Evolutionary conservation across 2,329 filamentous ascomycete genomes (phyloP).

Genomic region (Waltergamsia citrina): DNA sequence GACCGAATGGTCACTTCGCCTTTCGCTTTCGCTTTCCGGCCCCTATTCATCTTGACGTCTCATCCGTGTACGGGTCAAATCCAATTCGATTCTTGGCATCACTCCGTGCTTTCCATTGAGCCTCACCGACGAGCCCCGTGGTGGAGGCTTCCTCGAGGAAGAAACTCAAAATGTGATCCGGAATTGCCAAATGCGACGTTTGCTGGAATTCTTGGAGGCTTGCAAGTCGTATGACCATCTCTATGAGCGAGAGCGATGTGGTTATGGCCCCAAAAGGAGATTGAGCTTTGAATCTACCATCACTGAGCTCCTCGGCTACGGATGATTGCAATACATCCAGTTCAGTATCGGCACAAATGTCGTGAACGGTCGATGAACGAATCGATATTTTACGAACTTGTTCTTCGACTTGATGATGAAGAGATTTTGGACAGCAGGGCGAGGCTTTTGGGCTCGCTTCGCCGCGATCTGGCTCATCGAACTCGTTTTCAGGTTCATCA

Average conservation of each 20-base stretch:
- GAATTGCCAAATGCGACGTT: conserved; percentile 77
- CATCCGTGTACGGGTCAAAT: conserved; percentile 49
- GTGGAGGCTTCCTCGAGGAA: conserved; percentile 60
- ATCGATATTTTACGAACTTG: too few species aligned
- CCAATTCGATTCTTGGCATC: conserved; percentile 40
- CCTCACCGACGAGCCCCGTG: conserved; percentile 36
- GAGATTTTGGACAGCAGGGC: too few species aligned
- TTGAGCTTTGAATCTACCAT: conserved; percentile 15
- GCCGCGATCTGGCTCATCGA: not conserved
- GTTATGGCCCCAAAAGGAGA: conserved; percentile 43
- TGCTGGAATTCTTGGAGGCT: conserved; percentile 91
- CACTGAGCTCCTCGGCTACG: not conserved
- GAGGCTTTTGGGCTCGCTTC: not conserved
- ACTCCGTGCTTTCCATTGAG: conserved; percentile 29
- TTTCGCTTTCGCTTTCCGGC: too few species aligned
- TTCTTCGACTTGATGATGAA: not conserved
- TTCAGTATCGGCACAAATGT: not conserved
- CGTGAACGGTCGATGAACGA: not conserved
- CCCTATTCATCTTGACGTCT: too few species aligned
- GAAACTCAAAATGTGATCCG: conserved; percentile 81
- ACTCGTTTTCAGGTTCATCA: not conserved
- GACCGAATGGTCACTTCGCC: too few species aligned
- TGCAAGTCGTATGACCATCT: conserved; percentile 78
- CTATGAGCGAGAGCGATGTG: conserved; percentile 63
- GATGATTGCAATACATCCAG: not conserved